Evolutionary conservation across 805 yeast species (phyloP), one percentile per base, ranked within the genome.

Genomic region (Yarrowia sp.): DNA sequence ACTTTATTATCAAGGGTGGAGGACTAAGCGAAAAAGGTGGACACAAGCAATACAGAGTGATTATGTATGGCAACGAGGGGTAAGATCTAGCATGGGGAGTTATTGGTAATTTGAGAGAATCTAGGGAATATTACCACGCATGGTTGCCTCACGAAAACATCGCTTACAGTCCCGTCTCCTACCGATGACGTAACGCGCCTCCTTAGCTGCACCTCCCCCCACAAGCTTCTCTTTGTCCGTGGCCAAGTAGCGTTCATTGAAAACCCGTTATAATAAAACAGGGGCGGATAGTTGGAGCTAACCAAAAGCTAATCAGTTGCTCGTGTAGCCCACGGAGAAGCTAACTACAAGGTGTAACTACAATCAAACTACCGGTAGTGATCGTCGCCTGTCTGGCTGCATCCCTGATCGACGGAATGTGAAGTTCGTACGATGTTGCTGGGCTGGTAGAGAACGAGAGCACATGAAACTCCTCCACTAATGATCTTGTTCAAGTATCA

Each of bases 221-320:
- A 52, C 58, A 52, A 38, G 58, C 58, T 52, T 36, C 15, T 19
- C 58, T 38, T 52, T 52, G 58, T 52, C 58, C 43, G 24, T 33
- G 55, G 55, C 30, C 15, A 36, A 33, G 36, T 47, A 47, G 52
- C 52, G 40, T 50, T 50, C n/a, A 34, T 34, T 17, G 36, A 15
- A 50, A 52, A 36, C 14, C 30, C 43, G 58, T 38, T 52, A 52
- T 52, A 52, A 52, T 52, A 52, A 38, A 52, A 36, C 55, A 52
- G 56, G 56, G 56, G 56, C 56, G 56, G 58, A 52, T 52, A 52
- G 58, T 52, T 52, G 58, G 58, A 19, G 44, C 58, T 52, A 52
- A 38, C 58, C 58, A 52, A 52, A 52, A 52, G 58, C 15, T 36
- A 36, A 52, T 38, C 58, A 36, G 44, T 9, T 15, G 38, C 9